phyloP scores from a whole-genome alignment of 1,284 basidiomycete genomes.

The Apiotrichum gracile region DNA sequence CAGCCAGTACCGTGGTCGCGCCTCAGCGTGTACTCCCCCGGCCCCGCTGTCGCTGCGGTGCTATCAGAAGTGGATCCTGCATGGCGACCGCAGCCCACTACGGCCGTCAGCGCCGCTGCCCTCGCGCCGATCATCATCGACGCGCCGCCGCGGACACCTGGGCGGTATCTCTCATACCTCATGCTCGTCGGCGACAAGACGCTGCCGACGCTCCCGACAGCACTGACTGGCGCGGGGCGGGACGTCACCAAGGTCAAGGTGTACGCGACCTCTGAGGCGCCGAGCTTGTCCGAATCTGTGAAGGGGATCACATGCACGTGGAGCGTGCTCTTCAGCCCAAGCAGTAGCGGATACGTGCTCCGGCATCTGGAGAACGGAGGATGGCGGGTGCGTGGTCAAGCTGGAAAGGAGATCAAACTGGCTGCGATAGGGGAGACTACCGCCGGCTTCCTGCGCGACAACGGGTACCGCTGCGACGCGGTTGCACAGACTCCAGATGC shows the following conservation, averaged over 20 bases:
- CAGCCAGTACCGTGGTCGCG: slow-evolving; percentile 7
- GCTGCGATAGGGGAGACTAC: slow-evolving; percentile 44
- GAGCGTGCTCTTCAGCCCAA: slow-evolving; percentile 43
- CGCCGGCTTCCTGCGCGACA: slow-evolving; percentile 16
- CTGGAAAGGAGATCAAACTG: slow-evolving; percentile 12
- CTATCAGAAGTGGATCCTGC: neutral
- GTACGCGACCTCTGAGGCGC: slow-evolving; percentile 16
- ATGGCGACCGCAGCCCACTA: neutral
- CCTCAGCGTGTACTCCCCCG: slow-evolving; percentile 8
- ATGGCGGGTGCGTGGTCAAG: neutral
- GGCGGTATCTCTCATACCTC: slow-evolving; percentile 23
- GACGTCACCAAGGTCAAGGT: slow-evolving; percentile 19
- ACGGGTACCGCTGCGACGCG: slow-evolving; percentile 26
- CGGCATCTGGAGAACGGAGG: slow-evolving; percentile 6
- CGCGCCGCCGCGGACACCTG: slow-evolving; percentile 5
- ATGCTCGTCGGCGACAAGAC: slow-evolving; percentile 40
- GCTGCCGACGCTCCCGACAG: slow-evolving; percentile 23
- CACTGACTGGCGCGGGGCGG: slow-evolving; percentile 18
- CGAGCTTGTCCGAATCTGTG: slow-evolving; percentile 53
- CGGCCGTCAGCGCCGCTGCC: slow-evolving; percentile 7
- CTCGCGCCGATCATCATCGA: slow-evolving; percentile 22
- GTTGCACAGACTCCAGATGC: slow-evolving; percentile 37
- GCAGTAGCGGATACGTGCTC: slow-evolving; percentile 30
- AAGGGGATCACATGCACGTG: slow-evolving; percentile 55
- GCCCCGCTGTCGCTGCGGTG: slow-evolving; percentile 3